A percentile compares a stretch with the other conserved stretches of the same genome.
phyloP scores from a whole-genome alignment of 176 grass and related monocot species.

The Aegilops tauschii region DNA sequence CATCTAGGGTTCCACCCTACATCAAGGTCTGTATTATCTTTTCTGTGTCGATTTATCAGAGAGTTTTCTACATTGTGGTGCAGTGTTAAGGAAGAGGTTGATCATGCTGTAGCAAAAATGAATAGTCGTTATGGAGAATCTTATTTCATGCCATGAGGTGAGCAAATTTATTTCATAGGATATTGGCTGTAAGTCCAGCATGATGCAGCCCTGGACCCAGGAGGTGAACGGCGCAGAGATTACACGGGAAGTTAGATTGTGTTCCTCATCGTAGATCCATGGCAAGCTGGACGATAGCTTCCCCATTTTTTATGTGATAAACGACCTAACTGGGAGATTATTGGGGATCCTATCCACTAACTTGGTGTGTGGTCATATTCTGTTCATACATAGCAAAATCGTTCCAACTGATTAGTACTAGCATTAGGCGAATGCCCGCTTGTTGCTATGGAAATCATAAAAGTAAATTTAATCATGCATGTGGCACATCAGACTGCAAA shows the following conservation, averaged over 20 bases:
- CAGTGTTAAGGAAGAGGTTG: not conserved
- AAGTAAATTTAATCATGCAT: not conserved
- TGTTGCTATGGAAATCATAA: not conserved
- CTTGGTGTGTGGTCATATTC: not conserved
- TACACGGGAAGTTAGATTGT: not conserved
- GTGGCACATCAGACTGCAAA: not conserved
- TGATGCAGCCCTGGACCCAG: not conserved
- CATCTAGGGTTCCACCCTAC: too few species aligned
- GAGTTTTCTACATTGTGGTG: not conserved
- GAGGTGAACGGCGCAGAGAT: not conserved
- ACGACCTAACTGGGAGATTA: not conserved
- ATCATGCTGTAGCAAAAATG: not conserved
- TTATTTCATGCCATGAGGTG: not conserved
- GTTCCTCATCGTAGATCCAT: not conserved
- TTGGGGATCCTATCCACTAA: not conserved
- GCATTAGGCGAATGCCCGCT: not conserved
- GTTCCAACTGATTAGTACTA: not conserved
- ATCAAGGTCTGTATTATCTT: not conserved
- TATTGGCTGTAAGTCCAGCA: not conserved
- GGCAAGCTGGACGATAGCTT: not conserved
- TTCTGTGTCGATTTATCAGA: not conserved
- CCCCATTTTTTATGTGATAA: not conserved
- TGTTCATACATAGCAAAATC: not conserved
- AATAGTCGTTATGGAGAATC: not conserved
- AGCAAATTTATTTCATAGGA: not conserved